These are phyloP conservation scores for Sarocladiaceae sp. DNA, from an alignment of 2,329 filamentous ascomycete genomes.

Conservation along the genomic window DNA sequence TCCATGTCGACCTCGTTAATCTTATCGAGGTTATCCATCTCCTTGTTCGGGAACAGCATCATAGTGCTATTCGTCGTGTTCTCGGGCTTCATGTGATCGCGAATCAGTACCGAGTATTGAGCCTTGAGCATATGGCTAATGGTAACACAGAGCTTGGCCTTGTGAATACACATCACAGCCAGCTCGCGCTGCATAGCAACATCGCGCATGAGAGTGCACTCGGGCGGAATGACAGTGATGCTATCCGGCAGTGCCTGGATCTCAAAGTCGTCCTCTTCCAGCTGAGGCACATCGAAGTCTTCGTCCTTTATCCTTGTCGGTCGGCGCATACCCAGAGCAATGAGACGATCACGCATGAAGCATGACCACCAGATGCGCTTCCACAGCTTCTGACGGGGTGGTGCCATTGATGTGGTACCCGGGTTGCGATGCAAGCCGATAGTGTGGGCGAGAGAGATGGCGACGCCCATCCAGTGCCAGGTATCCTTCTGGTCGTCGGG, in stretches of 20 bases:
- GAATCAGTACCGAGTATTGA: slow-evolving; percentile 87
- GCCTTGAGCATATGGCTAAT: slow-evolving; percentile 86
- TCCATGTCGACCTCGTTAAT: slow-evolving; percentile 77
- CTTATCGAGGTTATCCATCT: slow-evolving; percentile 74
- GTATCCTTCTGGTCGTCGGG: slow-evolving; percentile 97
- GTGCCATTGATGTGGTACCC: slow-evolving; percentile 67
- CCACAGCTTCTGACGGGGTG: slow-evolving; percentile 75
- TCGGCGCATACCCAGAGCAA: slow-evolving; percentile 88
- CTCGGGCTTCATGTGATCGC: slow-evolving; percentile 75
- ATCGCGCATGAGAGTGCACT: slow-evolving; percentile 69
- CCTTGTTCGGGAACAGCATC: slow-evolving; percentile 89
- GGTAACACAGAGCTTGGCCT: slow-evolving; percentile 83
- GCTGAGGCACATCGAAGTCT: slow-evolving; percentile 91
- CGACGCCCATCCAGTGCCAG: slow-evolving; percentile 98
- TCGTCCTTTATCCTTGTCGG: slow-evolving; percentile 90
- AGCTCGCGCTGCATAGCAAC: slow-evolving; percentile 70
- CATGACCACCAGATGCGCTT: slow-evolving; percentile 98
- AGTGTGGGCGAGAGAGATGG: slow-evolving; percentile 86
- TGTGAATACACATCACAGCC: slow-evolving; percentile 85
- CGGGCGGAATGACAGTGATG: slow-evolving; percentile 62
- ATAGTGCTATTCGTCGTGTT: slow-evolving; percentile 72
- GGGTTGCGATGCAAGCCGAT: slow-evolving; percentile 91
- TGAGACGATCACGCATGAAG: slow-evolving; percentile 89
- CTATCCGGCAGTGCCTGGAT: slow-evolving; percentile 63
- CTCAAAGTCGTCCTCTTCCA: slow-evolving; percentile 81